Evolutionary conservation across 75 land plant species (phyloP).

Genomic region (Cupressus sempervirens): DNA sequence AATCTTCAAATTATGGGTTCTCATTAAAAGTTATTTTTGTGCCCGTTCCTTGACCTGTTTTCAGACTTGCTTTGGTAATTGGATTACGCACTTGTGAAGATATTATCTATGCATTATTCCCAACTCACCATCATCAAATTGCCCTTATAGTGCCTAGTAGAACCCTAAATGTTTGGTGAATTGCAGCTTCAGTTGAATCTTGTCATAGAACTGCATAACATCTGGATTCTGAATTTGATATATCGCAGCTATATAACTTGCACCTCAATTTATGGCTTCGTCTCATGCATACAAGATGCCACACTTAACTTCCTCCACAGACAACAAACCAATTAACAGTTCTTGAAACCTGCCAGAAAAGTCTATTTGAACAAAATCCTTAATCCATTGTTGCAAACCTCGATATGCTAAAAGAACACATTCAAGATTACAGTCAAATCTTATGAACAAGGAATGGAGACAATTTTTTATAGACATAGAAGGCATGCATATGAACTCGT

Average conservation of each 20-base stretch:
- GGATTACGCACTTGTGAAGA: not conserved
- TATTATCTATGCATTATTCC: not conserved
- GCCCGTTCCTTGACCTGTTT: not conserved
- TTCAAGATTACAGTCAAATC: not conserved
- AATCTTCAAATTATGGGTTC: not conserved
- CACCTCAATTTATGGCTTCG: not conserved
- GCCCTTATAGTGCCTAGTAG: not conserved
- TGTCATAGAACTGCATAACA: not conserved
- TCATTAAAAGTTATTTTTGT: not conserved
- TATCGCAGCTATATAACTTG: not conserved
- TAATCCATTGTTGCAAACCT: too few relatives aligned
- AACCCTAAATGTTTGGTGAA: not conserved
- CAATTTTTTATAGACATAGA: not conserved
- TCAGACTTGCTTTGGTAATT: not conserved
- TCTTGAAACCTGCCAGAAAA: not conserved
- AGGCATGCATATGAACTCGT: not conserved
- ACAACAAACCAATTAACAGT: not conserved
- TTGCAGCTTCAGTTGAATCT: not conserved
- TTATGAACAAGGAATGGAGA: not conserved
- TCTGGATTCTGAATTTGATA: not conserved
- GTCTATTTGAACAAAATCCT: too few relatives aligned
- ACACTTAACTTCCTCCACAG: not conserved
- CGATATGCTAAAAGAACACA: not conserved
- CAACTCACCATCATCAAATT: not conserved
- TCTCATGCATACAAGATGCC: not conserved